phyloP scores from a whole-genome alignment of 2,329 filamentous ascomycete species.

The Paraphoma sp. region DNA sequence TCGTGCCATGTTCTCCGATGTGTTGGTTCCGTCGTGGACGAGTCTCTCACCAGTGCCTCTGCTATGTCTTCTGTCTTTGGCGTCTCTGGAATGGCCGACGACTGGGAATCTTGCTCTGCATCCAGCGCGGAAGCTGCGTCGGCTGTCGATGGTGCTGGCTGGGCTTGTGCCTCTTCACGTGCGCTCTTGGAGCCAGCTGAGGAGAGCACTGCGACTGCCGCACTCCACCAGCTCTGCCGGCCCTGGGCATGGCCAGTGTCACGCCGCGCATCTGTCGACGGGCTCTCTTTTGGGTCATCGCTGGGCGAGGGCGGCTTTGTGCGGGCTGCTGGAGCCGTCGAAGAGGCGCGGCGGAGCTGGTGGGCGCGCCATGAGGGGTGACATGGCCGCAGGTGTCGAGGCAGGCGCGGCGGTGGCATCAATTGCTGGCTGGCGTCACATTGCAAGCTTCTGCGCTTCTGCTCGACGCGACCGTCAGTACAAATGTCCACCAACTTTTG shows the following conservation, averaged over 20 bases:
- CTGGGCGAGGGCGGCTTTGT: conserved; percentile 15
- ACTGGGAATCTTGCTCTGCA: too few relatives aligned
- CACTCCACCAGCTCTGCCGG: background rate
- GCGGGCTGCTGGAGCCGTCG: conserved; percentile 12
- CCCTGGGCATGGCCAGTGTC: background rate
- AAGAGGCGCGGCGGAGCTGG: conserved; percentile 41
- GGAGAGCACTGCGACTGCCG: background rate
- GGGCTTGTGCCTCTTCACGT: background rate
- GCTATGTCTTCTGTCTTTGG: too few relatives aligned
- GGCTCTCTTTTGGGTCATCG: conserved; percentile 14
- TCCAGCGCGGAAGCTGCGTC: too few relatives aligned
- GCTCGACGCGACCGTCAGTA: conserved; percentile 6
- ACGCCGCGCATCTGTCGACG: conserved; percentile 1
- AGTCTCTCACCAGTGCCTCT: too few relatives aligned
- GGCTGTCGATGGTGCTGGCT: background rate
- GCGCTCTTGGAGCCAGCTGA: background rate
- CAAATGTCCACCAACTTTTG: conserved; percentile 24
- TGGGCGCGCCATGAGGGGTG: conserved; percentile 49
- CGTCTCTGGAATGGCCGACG: too few relatives aligned
- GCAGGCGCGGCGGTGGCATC: conserved; percentile 53
- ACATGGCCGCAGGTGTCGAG: conserved; percentile 52
- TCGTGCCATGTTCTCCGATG: too few relatives aligned
- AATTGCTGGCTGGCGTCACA: conserved; percentile 47
- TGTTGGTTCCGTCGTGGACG: too few relatives aligned
- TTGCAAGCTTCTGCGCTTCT: conserved; percentile 30